A percentile compares a stretch with the other conserved stretches of the same genome.
These are phyloP conservation scores for Pleochaeta shiraiana DNA, from an alignment of 2,329 filamentous ascomycete genomes.

Conservation along the genomic window DNA sequence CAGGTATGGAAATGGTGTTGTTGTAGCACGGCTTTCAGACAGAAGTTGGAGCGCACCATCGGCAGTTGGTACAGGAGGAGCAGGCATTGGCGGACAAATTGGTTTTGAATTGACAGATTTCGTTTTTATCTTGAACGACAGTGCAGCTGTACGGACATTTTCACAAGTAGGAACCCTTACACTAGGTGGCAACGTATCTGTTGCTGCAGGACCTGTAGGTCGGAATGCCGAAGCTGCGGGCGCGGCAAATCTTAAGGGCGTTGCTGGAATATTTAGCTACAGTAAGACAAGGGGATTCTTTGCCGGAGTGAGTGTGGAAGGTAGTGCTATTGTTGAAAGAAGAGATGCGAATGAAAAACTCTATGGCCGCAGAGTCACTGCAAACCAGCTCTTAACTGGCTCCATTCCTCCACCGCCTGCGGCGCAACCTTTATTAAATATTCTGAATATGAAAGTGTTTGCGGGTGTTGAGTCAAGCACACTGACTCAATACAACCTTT, in stretches of 20 bases:
- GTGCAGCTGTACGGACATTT: slow-evolving; percentile 75
- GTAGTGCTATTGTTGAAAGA: slow-evolving; percentile 79
- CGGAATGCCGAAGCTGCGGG: slow-evolving; percentile 92
- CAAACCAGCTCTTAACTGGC: slow-evolving; percentile 61
- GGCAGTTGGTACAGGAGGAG: slow-evolving; percentile 61
- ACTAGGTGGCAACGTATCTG: slow-evolving; percentile 85
- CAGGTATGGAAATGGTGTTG: slow-evolving; percentile 61
- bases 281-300: slow-evolving; percentile 97
- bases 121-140: slow-evolving; percentile 95
- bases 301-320: slow-evolving; percentile 85
- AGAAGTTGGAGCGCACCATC: slow-evolving; percentile 64
- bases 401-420: slow-evolving; percentile 56
- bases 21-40: slow-evolving; percentile 57
- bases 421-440: slow-evolving; percentile 62
- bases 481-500: slow-evolving; percentile 77
- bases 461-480: slow-evolving; percentile 34
- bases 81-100: slow-evolving; percentile 68
- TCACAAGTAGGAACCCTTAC: slow-evolving; percentile 82
- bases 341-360: slow-evolving; percentile 95
- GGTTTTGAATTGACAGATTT: slow-evolving; percentile 83
- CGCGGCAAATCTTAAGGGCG: slow-evolving; percentile 70
- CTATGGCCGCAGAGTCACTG: slow-evolving; percentile 66
- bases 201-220: slow-evolving; percentile 83
- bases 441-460: slow-evolving; percentile 73
- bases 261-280: slow-evolving; percentile 90